These are phyloP conservation scores for Lepraria neglecta DNA, from an alignment of 495 filamentous ascomycete genomes.

Conservation along the genomic window DNA sequence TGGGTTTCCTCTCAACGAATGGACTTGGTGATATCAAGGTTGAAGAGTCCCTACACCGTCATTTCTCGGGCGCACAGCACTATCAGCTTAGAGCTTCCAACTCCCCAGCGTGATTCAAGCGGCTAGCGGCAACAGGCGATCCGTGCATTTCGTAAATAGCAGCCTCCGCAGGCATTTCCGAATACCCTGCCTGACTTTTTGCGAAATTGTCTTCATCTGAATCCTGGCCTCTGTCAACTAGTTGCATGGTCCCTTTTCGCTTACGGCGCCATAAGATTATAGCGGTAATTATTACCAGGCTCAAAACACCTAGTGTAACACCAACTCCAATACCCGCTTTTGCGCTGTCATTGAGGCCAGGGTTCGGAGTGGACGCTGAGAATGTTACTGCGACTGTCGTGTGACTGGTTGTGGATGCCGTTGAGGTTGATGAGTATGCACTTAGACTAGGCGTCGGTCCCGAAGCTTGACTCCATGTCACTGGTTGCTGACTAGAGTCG, in stretches of 20 bases:
- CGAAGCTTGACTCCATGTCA: not conserved
- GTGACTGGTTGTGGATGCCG: not conserved
- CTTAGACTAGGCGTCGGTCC: not conserved
- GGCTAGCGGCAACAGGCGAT: not conserved
- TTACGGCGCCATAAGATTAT: not conserved
- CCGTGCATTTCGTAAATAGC: not conserved
- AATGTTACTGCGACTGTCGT: not conserved
- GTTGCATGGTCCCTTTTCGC: not conserved
- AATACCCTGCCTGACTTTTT: no score
- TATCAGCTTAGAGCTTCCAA: not conserved
- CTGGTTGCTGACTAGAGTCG: not conserved
- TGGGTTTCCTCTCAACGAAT: no score
- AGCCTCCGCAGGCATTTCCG: not conserved
- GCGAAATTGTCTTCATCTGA: no score
- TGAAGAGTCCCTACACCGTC: no score
- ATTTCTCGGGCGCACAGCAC: not conserved
- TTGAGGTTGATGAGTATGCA: not conserved
- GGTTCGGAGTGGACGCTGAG: not conserved
- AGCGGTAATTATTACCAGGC: not conserved
- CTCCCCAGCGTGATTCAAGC: not conserved
- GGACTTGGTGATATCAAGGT: no score
- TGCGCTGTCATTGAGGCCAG: not conserved
- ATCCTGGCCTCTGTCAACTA: not conserved
- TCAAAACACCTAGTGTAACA: conserved; percentile 7
- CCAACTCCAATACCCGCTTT: conserved; percentile 5